phyloP scores from a whole-genome alignment of 192 early-diverging fungal species.

The Gamsiella multidivaricata region DNA sequence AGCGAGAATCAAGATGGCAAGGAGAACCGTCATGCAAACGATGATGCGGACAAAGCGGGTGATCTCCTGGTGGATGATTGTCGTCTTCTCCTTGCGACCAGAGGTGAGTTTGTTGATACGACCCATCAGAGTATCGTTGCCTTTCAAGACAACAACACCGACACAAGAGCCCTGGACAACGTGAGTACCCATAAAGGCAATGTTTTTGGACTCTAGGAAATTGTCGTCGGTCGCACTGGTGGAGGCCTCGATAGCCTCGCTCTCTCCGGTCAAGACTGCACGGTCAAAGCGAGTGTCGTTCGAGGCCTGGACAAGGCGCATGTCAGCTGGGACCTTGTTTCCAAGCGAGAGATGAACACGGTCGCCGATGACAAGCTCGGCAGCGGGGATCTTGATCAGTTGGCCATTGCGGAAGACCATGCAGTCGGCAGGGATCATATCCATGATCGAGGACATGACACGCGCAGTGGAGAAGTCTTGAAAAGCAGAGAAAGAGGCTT shows the following conservation, averaged over 20 bases:
- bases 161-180: conserved; percentile 79
- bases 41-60: conserved; percentile 77
- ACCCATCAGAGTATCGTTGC: conserved; percentile 78
- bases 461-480: conserved; percentile 76
- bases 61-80: conserved; percentile 73
- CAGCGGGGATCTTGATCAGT: conserved; percentile 60
- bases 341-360: conserved; percentile 76
- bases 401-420: conserved; percentile 79
- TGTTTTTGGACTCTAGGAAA: conserved; percentile 84
- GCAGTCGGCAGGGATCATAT: conserved; percentile 75
- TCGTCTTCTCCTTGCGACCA: conserved; percentile 50
- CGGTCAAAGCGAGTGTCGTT: conserved; percentile 83
- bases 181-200: conserved; percentile 82
- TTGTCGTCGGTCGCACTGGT: conserved; percentile 76
- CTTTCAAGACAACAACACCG: conserved; percentile 85
- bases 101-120: conserved; percentile 74
- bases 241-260: conserved; percentile 72
- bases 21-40: conserved; percentile 58
- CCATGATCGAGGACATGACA: conserved; percentile 80
- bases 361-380: conserved; percentile 80
- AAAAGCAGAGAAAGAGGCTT: conserved; percentile 76
- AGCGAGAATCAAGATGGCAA: conserved; percentile 62
- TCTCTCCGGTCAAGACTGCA: conserved; percentile 83
- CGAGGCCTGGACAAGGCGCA: conserved; percentile 75
- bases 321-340: conserved; percentile 84